A percentile compares a stretch with the other conserved stretches of the same genome.
Conservation (phyloP, 2,329 filamentous ascomycete species). For the Corinectria fuckeliana region DNA sequence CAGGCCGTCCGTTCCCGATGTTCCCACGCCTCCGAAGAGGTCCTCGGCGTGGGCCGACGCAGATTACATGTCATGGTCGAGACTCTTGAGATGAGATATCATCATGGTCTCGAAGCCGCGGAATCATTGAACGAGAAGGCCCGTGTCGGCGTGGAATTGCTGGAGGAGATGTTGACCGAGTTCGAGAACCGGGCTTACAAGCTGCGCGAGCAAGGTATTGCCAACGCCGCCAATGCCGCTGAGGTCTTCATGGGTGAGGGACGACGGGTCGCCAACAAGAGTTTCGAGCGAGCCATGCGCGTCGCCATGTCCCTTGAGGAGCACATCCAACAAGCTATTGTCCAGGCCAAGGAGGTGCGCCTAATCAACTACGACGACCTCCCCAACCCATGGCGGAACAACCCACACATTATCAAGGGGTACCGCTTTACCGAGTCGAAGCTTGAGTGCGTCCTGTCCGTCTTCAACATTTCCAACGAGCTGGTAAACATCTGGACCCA, state of each 20-base stretch:
- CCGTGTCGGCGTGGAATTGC: slow-evolving; percentile 81
- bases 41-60: slow-evolving; percentile 84
- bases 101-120: slow-evolving; percentile 82
- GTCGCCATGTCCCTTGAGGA: slow-evolving; percentile 85
- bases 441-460: slow-evolving; percentile 83
- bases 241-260: slow-evolving; percentile 78
- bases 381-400: slow-evolving; percentile 90
- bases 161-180: slow-evolving; percentile 85
- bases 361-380: slow-evolving; percentile 90
- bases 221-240: slow-evolving; percentile 69
- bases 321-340: slow-evolving; percentile 80
- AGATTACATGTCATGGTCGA: slow-evolving; percentile 90
- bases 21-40: slow-evolving; percentile 86
- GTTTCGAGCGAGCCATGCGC: slow-evolving; percentile 77
- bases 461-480: slow-evolving; percentile 89
- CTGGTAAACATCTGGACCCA: slow-evolving; percentile 99
- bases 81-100: slow-evolving; percentile 85
- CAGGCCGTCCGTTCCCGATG: slow-evolving; percentile 88
- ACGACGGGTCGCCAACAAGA: slow-evolving; percentile 80
- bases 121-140: slow-evolving; percentile 93
- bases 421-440: slow-evolving; percentile 96
- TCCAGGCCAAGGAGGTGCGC: slow-evolving; percentile 77
- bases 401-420: slow-evolving; percentile 88
- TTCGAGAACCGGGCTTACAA: slow-evolving; percentile 85
- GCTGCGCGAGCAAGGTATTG: slow-evolving; percentile 77